Conservation (phyloP, 73 alveolate genomes). For the Tetrahymena malaccensis region DNA sequence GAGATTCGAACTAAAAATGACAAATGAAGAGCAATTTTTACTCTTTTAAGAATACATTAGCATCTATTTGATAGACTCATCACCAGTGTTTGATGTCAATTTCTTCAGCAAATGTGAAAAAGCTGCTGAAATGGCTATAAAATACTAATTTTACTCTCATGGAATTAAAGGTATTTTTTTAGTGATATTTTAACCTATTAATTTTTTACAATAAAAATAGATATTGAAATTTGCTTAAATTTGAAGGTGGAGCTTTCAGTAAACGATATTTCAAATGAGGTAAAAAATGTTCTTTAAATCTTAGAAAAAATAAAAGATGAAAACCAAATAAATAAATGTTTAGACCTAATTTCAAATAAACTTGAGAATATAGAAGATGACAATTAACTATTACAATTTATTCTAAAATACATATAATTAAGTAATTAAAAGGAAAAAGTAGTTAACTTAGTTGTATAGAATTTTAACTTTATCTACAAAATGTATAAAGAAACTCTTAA, state of each 20-base stretch:
- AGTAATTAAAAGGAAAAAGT: neutral
- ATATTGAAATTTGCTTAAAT: neutral
- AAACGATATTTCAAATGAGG: neutral
- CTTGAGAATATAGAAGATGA: neutral
- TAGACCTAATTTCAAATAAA: neutral
- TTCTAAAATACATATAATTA: neutral
- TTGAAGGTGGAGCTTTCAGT: neutral
- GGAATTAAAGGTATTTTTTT: neutral
- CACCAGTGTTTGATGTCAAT: neutral
- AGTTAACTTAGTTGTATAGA: neutral
- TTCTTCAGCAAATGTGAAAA: neutral
- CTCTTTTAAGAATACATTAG: neutral
- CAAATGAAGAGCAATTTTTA: neutral
- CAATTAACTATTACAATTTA: neutral
- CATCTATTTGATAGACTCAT: neutral
- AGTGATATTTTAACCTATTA: neutral
- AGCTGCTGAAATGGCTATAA: neutral
- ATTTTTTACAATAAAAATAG: neutral
- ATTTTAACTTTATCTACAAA: neutral
- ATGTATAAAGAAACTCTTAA: neutral
- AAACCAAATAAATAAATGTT: neutral
- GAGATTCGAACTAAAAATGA: neutral
- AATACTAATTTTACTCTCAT: neutral
- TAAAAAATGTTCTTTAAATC: neutral
- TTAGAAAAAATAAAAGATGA: neutral